These are phyloP conservation scores for Fusarium poae DNA, from an alignment of 2,329 filamentous ascomycete genomes.

Conservation along the genomic window DNA sequence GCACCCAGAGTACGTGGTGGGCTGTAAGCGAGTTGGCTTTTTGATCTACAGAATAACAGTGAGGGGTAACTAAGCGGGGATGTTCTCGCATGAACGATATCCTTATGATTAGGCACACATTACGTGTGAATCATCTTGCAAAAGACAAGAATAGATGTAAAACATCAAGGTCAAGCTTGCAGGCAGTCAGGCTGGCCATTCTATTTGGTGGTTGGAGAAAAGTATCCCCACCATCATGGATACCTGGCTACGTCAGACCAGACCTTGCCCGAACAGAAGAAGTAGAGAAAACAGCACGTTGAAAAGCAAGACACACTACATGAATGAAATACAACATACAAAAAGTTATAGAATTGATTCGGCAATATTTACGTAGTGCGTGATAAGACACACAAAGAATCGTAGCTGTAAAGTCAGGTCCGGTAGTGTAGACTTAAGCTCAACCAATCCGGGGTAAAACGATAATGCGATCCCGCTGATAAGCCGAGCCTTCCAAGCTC, in stretches of 20 bases:
- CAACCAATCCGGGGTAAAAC: slow-evolving; percentile 45
- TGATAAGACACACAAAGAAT: not conserved
- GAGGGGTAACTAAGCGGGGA: slow-evolving; percentile 10
- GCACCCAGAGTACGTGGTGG: slow-evolving; percentile 10
- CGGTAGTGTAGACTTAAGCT: slow-evolving; percentile 1
- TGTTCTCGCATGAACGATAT: slow-evolving; percentile 10
- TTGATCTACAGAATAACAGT: slow-evolving; percentile 6
- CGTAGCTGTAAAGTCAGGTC: slow-evolving; percentile 4
- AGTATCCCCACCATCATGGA: slow-evolving; percentile 17
- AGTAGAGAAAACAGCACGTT: not conserved
- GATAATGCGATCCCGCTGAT: slow-evolving; percentile 53
- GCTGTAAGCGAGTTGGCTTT: slow-evolving; percentile 9
- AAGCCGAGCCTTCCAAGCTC: slow-evolving; percentile 35
- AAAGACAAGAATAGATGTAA: slow-evolving; percentile 14
- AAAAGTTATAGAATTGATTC: not conserved
- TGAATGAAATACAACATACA: not conserved
- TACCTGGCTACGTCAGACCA: slow-evolving; percentile 29
- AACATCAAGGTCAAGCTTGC: not conserved
- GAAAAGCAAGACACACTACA: not conserved
- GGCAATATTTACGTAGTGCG: not conserved
- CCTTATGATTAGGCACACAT: not conserved
- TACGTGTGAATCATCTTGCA: not conserved
- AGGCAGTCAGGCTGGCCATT: not conserved
- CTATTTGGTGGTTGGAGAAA: slow-evolving; percentile 2
- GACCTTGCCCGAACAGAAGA: not conserved